phyloP scores from a whole-genome alignment of 2,329 filamentous ascomycete genomes.

The Sarocladium strictum region DNA sequence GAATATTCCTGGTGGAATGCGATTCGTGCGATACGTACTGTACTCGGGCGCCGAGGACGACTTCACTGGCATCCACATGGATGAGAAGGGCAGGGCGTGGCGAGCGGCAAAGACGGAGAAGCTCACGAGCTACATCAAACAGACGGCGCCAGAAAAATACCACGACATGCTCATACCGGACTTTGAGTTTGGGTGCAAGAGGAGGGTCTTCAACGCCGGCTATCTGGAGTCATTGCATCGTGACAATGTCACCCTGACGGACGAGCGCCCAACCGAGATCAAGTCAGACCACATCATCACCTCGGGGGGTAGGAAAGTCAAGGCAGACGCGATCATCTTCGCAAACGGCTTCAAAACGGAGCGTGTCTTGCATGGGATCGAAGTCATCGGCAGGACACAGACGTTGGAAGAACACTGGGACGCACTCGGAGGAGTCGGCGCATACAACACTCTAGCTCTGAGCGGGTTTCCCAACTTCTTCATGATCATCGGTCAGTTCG shows the following conservation, averaged over 20 bases:
- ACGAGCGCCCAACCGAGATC: slow-evolving; percentile 42
- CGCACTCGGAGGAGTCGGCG: slow-evolving; percentile 51
- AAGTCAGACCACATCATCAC: slow-evolving; percentile 33
- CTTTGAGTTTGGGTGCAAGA: slow-evolving; percentile 57
- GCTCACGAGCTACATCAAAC: slow-evolving; percentile 35
- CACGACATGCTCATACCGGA: slow-evolving; percentile 56
- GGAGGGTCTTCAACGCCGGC: slow-evolving; percentile 52
- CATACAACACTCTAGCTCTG: slow-evolving; percentile 53
- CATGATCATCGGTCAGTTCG: slow-evolving; percentile 44
- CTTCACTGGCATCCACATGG: slow-evolving; percentile 31
- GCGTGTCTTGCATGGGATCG: slow-evolving; percentile 45
- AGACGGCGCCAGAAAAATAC: slow-evolving; percentile 50
- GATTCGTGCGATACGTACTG: slow-evolving; percentile 36
- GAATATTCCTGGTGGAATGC: slow-evolving; percentile 38
- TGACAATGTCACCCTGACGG: slow-evolving; percentile 39
- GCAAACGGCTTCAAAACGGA: slow-evolving; percentile 57
- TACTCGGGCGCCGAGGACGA: slow-evolving; percentile 29
- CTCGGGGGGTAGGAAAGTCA: slow-evolving; percentile 30
- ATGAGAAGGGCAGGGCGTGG: slow-evolving; percentile 24
- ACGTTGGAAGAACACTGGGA: slow-evolving; percentile 51
- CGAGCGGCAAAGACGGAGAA: slow-evolving; percentile 30
- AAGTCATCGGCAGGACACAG: slow-evolving; percentile 44
- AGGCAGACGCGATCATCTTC: slow-evolving; percentile 55
- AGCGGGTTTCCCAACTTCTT: slow-evolving; percentile 62
- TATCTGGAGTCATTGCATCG: slow-evolving; percentile 49